phyloP scores from a whole-genome alignment of 2,329 filamentous ascomycete species.

The Penicillium sp. region DNA sequence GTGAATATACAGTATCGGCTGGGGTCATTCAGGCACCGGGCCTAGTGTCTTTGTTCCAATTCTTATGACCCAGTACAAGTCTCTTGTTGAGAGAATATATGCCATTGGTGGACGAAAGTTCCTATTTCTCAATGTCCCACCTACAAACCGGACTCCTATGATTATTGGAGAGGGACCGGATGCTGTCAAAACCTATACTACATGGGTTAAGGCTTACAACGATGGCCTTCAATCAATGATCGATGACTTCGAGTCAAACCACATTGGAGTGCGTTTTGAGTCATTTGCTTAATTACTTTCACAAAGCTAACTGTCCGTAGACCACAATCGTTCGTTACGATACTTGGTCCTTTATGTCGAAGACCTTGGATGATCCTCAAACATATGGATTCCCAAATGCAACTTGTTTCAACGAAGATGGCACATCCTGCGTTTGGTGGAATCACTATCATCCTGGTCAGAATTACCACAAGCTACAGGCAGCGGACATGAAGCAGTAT shows the following conservation, averaged over 20 bases:
- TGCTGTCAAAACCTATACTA: constrained; percentile 19
- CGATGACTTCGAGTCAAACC: constrained; percentile 13
- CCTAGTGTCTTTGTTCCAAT: constrained; percentile 31
- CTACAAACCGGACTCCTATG: constrained; percentile 33
- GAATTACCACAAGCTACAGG: constrained; percentile 31
- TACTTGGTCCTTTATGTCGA: constrained; percentile 33
- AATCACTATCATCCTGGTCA: constrained; percentile 33
- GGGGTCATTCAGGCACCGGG: constrained; percentile 31
- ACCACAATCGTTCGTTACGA: constrained; percentile 29
- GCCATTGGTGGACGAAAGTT: constrained; percentile 58
- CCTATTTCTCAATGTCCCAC: constrained; percentile 59
- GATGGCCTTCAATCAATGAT: constrained; percentile 23
- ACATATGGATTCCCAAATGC: constrained; percentile 29
- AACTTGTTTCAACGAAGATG: constrained; percentile 32
- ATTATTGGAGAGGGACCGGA: constrained; percentile 24
- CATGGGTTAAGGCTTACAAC: constrained; percentile 29
- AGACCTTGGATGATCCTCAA: constrained; percentile 27
- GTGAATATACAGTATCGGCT: constrained; percentile 22
- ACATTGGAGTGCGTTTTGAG: constrained; percentile 16
- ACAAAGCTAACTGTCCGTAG: constrained; percentile 13
- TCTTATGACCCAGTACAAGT: constrained; percentile 48
- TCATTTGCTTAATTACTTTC: background rate
- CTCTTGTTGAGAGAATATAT: constrained; percentile 51
- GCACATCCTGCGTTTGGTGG: constrained; percentile 33
- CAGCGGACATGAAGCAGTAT: constrained; percentile 25